Conservation (phyloP, 805 yeast genomes). For the Candida boleticola region DNA sequence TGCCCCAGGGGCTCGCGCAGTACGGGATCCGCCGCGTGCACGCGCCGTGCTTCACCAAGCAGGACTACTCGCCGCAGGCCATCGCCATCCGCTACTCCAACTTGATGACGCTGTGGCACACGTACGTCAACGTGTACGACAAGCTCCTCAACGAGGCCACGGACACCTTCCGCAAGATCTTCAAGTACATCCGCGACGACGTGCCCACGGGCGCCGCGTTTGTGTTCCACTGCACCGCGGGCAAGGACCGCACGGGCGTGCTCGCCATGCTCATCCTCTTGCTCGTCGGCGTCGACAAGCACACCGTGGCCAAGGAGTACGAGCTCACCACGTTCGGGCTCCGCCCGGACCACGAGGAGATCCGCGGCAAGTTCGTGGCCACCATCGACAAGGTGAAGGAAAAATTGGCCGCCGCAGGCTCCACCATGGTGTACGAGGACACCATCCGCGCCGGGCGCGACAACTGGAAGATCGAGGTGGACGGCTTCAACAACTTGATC, state of each 20-base stretch:
- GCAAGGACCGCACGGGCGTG: conserved; percentile 84
- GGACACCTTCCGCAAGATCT: conserved; percentile 46
- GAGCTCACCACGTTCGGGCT: conserved; percentile 71
- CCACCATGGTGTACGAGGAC: conserved; percentile 17
- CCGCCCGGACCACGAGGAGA: conserved; percentile 42
- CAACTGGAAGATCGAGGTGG: conserved; percentile 41
- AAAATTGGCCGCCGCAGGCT: conserved; percentile 18
- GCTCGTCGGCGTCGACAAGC: conserved; percentile 62
- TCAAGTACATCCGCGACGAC: conserved; percentile 54
- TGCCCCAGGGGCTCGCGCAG: conserved; percentile 31
- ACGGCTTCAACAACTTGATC: conserved; percentile 59
- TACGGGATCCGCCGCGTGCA: conserved; percentile 49
- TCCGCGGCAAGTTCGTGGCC: conserved; percentile 33
- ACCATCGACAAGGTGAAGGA: conserved; percentile 29
- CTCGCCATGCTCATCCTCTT: conserved; percentile 64
- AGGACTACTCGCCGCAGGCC: conserved; percentile 63
- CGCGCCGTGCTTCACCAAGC: conserved; percentile 54
- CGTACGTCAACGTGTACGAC: conserved; percentile 62
- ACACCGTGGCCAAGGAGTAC: conserved; percentile 69
- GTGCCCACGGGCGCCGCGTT: conserved; percentile 27
- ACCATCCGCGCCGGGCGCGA: conserved; percentile 35
- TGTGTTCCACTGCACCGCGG: conserved; percentile 78
- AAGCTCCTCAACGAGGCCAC: conserved; percentile 54
- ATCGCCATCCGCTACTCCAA: conserved; percentile 54
- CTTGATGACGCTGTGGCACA: conserved; percentile 56